Percentiles rank a stretch among this genome's conserved stretches.
Conservation (phyloP, 768 basidiomycete species). For the Peribolospora baueri region DNA sequence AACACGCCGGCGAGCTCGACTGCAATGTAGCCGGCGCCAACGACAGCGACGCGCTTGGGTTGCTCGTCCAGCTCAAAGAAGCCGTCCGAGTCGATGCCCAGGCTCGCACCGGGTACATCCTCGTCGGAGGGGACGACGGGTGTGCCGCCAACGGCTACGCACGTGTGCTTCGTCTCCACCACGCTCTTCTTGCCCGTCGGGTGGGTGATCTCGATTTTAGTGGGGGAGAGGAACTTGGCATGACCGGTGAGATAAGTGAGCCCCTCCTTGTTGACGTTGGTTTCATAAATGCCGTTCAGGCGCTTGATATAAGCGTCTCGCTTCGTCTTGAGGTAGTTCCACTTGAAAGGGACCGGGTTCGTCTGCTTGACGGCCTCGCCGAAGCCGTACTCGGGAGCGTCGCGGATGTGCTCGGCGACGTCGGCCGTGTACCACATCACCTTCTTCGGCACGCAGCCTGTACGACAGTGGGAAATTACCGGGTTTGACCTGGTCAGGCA, state of each 20-base stretch:
- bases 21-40: constrained; percentile 94
- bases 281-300: constrained; percentile 76
- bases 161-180: constrained; percentile 50
- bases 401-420: constrained; percentile 54
- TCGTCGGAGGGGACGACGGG: constrained; percentile 57
- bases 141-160: constrained; percentile 62
- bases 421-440: constrained; percentile 97
- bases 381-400: constrained; percentile 39
- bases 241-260: constrained; percentile 67
- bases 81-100: constrained; percentile 81
- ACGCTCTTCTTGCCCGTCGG: constrained; percentile 43
- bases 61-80: constrained; percentile 82
- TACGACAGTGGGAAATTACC: background rate
- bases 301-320: constrained; percentile 82
- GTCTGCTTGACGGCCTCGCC: constrained; percentile 16
- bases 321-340: constrained; percentile 73
- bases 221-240: constrained; percentile 45
- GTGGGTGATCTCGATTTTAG: constrained; percentile 44
- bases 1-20: constrained; percentile 90
- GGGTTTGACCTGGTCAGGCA: too few species aligned
- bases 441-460: constrained; percentile 97
- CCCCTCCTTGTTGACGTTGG: constrained; percentile 59
- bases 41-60: constrained; percentile 75
- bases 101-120: constrained; percentile 54
- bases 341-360: constrained; percentile 35